Conservation (phyloP, 768 basidiomycete species). For the Leccinum barrowsii region DNA sequence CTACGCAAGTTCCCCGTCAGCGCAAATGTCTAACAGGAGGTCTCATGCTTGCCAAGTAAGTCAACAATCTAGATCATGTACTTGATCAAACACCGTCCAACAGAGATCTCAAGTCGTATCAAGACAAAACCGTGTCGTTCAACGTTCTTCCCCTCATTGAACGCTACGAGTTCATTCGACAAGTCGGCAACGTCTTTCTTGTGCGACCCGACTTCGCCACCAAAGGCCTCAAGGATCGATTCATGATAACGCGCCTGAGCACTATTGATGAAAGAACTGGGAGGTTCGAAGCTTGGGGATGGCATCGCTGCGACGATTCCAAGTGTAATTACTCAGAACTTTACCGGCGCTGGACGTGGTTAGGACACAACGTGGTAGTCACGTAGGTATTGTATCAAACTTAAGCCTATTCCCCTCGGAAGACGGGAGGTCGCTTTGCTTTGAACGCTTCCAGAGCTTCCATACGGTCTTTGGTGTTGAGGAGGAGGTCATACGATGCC, state of each 20-base stretch:
- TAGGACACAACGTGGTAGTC: slow-evolving; percentile 28
- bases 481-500: slow-evolving; percentile 76
- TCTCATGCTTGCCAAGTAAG: slow-evolving; percentile 95
- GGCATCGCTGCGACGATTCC: slow-evolving; percentile 58
- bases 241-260: too few relatives aligned
- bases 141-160: slow-evolving; percentile 80
- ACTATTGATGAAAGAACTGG: slow-evolving; percentile 78
- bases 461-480: slow-evolving; percentile 68
- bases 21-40: slow-evolving; percentile 60
- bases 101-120: slow-evolving; percentile 95
- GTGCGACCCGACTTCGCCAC: slow-evolving; percentile 69
- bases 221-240: too few relatives aligned
- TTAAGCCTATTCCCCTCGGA: slow-evolving; percentile 71
- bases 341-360: slow-evolving; percentile 45
- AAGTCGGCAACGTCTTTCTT: slow-evolving; percentile 79
- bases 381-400: background rate
- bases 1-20: too few relatives aligned
- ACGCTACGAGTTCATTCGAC: slow-evolving; percentile 93
- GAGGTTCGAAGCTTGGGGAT: slow-evolving; percentile 58
- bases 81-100: background rate
- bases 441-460: slow-evolving; percentile 87
- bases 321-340: slow-evolving; percentile 50
- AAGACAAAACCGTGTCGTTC: slow-evolving; percentile 58
- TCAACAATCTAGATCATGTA: slow-evolving; percentile 9
- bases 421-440: slow-evolving; percentile 75